Percentiles rank a stretch among this genome's conserved stretches.
These are phyloP conservation scores for Aspergillus brasiliensis DNA, from an alignment of 2,329 filamentous ascomycete genomes.

Conservation along the genomic window DNA sequence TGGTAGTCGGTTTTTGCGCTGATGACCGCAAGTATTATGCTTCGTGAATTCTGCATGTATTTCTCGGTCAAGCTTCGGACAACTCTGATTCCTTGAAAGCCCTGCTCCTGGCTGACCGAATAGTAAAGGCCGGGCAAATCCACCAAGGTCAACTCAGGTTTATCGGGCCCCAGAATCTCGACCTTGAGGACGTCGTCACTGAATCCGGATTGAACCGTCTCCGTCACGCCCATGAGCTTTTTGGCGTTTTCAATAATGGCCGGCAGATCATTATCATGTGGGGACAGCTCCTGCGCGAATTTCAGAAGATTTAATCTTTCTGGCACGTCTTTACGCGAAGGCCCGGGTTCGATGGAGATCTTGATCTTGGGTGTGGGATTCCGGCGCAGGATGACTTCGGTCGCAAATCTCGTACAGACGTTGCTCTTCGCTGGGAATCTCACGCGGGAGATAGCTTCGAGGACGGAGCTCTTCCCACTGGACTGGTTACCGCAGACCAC, in stretches of 20 bases:
- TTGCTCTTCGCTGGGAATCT: slow-evolving; percentile 59
- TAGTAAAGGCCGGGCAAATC: slow-evolving; percentile 63
- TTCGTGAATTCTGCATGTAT: slow-evolving; percentile 62
- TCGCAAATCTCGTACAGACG: slow-evolving; percentile 63
- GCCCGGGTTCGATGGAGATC: slow-evolving; percentile 47
- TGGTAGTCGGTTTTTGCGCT: slow-evolving; percentile 55
- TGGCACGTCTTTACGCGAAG: slow-evolving; percentile 18
- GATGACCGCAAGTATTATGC: slow-evolving; percentile 61
- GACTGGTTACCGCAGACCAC: slow-evolving; percentile 64
- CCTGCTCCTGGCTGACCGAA: slow-evolving; percentile 57
- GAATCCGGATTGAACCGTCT: slow-evolving; percentile 20
- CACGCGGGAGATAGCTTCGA: slow-evolving; percentile 65
- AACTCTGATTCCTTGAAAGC: slow-evolving; percentile 53
- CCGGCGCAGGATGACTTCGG: slow-evolving; percentile 59
- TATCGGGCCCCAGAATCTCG: slow-evolving; percentile 61
- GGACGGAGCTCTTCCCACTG: slow-evolving; percentile 65
- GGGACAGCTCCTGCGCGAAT: slow-evolving; percentile 17
- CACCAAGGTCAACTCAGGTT: slow-evolving; percentile 63
- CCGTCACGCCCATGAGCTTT: slow-evolving; percentile 52
- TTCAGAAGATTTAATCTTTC: slow-evolving; percentile 5
- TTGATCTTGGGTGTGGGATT: slow-evolving; percentile 38
- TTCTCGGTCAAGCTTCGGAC: slow-evolving; percentile 52
- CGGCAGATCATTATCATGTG: slow-evolving; percentile 37
- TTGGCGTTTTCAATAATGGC: slow-evolving; percentile 57
- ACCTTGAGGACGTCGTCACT: slow-evolving; percentile 58